Conservation (phyloP, 1,139 yeast genomes). For the Sugiyamaella castrensis region DNA sequence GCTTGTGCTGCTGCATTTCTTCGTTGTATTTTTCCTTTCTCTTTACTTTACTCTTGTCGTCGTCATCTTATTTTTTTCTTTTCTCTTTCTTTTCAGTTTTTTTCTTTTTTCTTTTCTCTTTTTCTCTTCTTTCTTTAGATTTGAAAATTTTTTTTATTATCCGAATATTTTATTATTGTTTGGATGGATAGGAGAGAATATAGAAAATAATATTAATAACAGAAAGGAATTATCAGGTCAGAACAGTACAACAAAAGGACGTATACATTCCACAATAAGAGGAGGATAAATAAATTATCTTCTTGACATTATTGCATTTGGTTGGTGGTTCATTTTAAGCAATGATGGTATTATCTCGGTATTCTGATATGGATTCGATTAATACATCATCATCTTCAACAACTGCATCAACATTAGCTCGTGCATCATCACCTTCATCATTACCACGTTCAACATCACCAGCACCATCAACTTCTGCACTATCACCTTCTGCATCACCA, state of each 20-base stretch:
- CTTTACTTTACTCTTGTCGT: neutral
- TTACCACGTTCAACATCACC: constrained; percentile 2
- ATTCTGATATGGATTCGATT: neutral
- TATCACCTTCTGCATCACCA: neutral
- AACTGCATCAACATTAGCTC: neutral
- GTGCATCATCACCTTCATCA: neutral
- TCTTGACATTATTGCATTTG: no score
- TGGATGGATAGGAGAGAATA: no score
- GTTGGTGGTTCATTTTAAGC: no score
- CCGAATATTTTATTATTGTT: no score
- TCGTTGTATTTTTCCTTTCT: neutral
- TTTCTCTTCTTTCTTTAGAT: neutral
- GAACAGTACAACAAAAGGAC: no score
- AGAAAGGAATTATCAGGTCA: no score
- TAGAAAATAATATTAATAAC: no score
- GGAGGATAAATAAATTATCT: no score
- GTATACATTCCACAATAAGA: no score
- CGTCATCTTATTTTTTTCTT: neutral
- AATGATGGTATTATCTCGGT: constrained; percentile 9
- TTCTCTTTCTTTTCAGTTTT: neutral
- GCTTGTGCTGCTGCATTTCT: no score
- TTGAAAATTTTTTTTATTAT: neutral
- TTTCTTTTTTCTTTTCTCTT: neutral
- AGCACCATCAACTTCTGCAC: constrained; percentile 5
- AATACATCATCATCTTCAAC: constrained; percentile 1